Evolutionary conservation across 2,329 filamentous ascomycete species (phyloP).

Genomic region (Gliomastix tumulicola): DNA sequence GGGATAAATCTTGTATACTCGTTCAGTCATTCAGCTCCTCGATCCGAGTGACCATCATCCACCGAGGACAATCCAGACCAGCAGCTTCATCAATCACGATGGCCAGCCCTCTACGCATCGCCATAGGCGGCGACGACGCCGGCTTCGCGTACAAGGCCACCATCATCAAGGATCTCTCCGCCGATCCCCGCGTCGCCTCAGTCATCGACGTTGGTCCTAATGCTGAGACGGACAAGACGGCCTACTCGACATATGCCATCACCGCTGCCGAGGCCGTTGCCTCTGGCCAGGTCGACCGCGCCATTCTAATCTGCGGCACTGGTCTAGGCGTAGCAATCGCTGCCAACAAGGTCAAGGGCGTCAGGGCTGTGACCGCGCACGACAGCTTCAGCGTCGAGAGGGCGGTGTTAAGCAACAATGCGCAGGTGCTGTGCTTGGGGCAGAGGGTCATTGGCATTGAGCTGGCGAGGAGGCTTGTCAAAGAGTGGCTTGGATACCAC

Average conservation of each 20-base stretch:
- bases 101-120: too few species aligned
- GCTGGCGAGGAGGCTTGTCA: constrained; percentile 66
- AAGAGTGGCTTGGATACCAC: constrained; percentile 77
- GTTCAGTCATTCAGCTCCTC: too few species aligned
- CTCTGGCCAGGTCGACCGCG: constrained; percentile 62
- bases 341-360: constrained; percentile 79
- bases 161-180: constrained; percentile 65
- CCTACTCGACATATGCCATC: constrained; percentile 74
- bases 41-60: too few species aligned
- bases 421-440: constrained; percentile 80
- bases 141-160: constrained; percentile 72
- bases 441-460: constrained; percentile 78
- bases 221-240: constrained; percentile 62
- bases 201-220: constrained; percentile 70
- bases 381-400: constrained; percentile 80
- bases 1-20: too few species aligned
- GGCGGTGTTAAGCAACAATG: constrained; percentile 77
- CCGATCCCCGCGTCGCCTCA: constrained; percentile 57
- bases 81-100: too few species aligned
- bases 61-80: too few species aligned
- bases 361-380: constrained; percentile 82
- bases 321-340: constrained; percentile 81
- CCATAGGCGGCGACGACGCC: constrained; percentile 41
- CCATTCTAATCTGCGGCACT: constrained; percentile 77
- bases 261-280: constrained; percentile 59